Conservation (phyloP, 805 yeast genomes). For the Torulaspora delbrueckii region DNA sequence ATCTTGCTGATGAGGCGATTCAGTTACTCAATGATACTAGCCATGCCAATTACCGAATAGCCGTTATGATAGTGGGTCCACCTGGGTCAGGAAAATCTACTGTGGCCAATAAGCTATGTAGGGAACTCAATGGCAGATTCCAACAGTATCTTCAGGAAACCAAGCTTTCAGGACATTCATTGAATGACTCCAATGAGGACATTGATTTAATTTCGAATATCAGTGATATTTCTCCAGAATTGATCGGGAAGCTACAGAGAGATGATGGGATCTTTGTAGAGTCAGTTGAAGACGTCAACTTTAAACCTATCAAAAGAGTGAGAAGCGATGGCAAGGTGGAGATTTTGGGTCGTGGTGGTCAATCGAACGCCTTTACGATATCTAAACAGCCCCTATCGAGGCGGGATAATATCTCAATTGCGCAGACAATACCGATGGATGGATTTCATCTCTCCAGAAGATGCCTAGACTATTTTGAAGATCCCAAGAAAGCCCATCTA, state of each 20-base stretch:
- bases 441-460: constrained; percentile 64
- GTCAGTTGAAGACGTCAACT: constrained; percentile 23
- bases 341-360: constrained; percentile 31
- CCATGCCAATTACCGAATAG: constrained; percentile 40
- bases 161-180: neutral
- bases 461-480: constrained; percentile 44
- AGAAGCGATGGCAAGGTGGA: constrained; percentile 22
- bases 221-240: constrained; percentile 4
- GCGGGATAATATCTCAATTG: constrained; percentile 26
- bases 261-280: constrained; percentile 18
- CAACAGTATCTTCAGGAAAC: constrained; percentile 9
- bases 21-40: constrained; percentile 23
- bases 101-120: constrained; percentile 45
- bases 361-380: constrained; percentile 26
- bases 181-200: neutral
- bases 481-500: constrained; percentile 52
- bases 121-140: constrained; percentile 36
- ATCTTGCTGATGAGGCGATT: constrained; percentile 33
- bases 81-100: constrained; percentile 90
- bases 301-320: constrained; percentile 19
- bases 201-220: constrained; percentile 10
- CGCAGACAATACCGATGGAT: constrained; percentile 62
- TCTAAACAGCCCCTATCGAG: neutral
- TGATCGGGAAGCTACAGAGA: constrained; percentile 10
- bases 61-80: constrained; percentile 63